Percentiles rank a stretch among this genome's conserved stretches.
Conservation (phyloP, 805 yeast genomes). For the Grigorovia transvaalensis region DNA sequence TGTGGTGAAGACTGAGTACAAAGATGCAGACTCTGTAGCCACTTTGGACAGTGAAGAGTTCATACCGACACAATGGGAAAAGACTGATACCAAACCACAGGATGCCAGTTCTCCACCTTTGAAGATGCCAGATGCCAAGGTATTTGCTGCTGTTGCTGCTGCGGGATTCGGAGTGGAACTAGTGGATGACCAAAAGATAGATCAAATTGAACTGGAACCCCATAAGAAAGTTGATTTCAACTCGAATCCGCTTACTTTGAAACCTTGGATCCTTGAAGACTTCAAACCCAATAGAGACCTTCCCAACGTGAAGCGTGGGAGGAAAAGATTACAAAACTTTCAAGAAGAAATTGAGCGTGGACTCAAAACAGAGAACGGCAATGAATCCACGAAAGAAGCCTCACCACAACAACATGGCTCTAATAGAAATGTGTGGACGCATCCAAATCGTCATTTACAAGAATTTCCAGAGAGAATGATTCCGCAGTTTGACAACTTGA, state of each 20-base stretch:
- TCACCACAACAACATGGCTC: no score
- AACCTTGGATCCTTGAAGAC: constrained; percentile 29
- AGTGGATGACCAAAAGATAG: neutral
- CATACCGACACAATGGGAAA: constrained; percentile 17
- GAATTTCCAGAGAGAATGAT: constrained; percentile 9
- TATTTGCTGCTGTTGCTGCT: neutral
- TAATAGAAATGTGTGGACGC: no score
- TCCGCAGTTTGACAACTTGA: constrained; percentile 21
- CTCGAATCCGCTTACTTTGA: constrained; percentile 19
- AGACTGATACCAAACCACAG: neutral
- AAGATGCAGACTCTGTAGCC: no score
- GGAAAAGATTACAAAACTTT: constrained; percentile 12
- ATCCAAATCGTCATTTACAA: neutral
- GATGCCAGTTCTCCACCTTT: constrained; percentile 6
- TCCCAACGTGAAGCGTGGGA: constrained; percentile 7
- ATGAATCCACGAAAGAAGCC: neutral
- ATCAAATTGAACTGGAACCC: no score
- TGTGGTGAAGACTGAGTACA: no score
- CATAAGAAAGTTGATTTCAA: constrained; percentile 8
- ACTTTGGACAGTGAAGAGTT: constrained; percentile 15
- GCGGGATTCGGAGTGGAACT: neutral
- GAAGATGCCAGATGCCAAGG: neutral
- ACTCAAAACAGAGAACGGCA: neutral
- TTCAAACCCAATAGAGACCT: constrained; percentile 21
- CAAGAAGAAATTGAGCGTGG: constrained; percentile 16